Percentiles rank a stretch among this genome's conserved stretches.
Evolutionary conservation across 192 early-diverging fungal species (phyloP).

Genomic region (Phycomyces nitens): DNA sequence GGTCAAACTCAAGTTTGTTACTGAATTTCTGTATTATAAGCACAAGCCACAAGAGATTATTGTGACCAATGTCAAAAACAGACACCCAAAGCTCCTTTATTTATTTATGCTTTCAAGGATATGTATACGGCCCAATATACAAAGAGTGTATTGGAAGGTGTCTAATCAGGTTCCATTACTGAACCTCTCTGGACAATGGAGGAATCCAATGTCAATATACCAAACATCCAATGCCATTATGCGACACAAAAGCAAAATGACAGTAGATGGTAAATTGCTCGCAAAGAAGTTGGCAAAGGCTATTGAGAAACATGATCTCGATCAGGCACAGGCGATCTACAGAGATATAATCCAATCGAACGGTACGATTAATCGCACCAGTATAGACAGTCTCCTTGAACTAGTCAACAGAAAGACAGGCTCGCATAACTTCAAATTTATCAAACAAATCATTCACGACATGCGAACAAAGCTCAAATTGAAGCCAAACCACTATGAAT

Average conservation of each 20-base stretch:
- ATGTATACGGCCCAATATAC: neutral
- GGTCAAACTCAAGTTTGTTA: too few relatives aligned
- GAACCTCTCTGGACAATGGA: too few relatives aligned
- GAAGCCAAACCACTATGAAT: slow-evolving; percentile 21
- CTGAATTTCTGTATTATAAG: too few relatives aligned
- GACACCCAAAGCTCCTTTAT: neutral
- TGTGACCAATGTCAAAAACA: neutral
- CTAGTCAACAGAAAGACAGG: neutral
- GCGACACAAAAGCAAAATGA: too few relatives aligned
- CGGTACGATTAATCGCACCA: neutral
- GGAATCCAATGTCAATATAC: too few relatives aligned
- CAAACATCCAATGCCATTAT: too few relatives aligned
- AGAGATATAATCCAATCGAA: neutral
- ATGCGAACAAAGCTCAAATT: slow-evolving; percentile 16
- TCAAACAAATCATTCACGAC: slow-evolving; percentile 9
- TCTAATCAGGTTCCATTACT: too few relatives aligned
- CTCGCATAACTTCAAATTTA: slow-evolving; percentile 13
- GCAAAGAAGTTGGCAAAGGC: too few relatives aligned
- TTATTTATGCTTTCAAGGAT: neutral
- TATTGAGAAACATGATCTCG: too few relatives aligned
- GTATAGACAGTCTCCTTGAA: neutral
- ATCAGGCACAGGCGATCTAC: too few relatives aligned
- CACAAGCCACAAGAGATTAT: too few relatives aligned
- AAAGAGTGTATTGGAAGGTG: neutral
- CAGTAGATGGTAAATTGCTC: too few relatives aligned